Percentiles rank a stretch among this genome's conserved stretches.
Evolutionary conservation across 2,329 filamentous ascomycete species (phyloP).

Genomic region (Hymenoscyphus infarciens): DNA sequence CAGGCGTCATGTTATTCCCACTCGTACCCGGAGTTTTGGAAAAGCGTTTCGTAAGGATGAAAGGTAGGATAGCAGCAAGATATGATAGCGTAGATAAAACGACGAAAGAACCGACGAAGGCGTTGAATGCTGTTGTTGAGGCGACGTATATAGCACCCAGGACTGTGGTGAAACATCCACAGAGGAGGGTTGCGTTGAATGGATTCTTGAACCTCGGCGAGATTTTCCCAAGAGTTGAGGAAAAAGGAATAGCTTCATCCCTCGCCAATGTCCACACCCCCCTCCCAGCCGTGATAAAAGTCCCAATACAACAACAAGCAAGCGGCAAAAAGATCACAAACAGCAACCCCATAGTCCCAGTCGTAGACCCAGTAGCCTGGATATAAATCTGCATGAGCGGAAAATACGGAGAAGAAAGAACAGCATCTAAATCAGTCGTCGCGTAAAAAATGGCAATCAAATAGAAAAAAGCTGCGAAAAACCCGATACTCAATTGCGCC

Average conservation of each 20-base stretch:
- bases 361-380: slow-evolving; percentile 51
- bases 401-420: slow-evolving; percentile 50
- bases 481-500: slow-evolving; percentile 48
- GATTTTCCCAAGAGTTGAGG: slow-evolving; percentile 46
- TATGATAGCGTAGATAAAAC: slow-evolving; percentile 55
- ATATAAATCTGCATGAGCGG: slow-evolving; percentile 65
- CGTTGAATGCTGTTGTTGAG: slow-evolving; percentile 63
- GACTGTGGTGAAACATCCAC: slow-evolving; percentile 48
- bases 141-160: slow-evolving; percentile 64
- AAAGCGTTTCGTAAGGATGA: slow-evolving; percentile 45
- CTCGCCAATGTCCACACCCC: slow-evolving; percentile 60
- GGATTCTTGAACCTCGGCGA: slow-evolving; percentile 46
- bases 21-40: slow-evolving; percentile 2
- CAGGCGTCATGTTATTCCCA: slow-evolving; percentile 44
- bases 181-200: slow-evolving; percentile 52
- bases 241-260: slow-evolving; percentile 54
- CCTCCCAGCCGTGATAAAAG: slow-evolving; percentile 58
- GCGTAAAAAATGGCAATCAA: slow-evolving; percentile 54
- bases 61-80: slow-evolving; percentile 59
- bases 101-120: slow-evolving; percentile 59
- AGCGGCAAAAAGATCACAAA: slow-evolving; percentile 52
- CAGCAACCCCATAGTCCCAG: slow-evolving; percentile 50
- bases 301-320: slow-evolving; percentile 50
- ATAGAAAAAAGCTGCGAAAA: slow-evolving; percentile 51
- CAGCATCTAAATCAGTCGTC: slow-evolving; percentile 51